These are phyloP conservation scores for Epipyxis sp. DNA, from an alignment of 108 stramenopile genomes.

Conservation along the genomic window DNA sequence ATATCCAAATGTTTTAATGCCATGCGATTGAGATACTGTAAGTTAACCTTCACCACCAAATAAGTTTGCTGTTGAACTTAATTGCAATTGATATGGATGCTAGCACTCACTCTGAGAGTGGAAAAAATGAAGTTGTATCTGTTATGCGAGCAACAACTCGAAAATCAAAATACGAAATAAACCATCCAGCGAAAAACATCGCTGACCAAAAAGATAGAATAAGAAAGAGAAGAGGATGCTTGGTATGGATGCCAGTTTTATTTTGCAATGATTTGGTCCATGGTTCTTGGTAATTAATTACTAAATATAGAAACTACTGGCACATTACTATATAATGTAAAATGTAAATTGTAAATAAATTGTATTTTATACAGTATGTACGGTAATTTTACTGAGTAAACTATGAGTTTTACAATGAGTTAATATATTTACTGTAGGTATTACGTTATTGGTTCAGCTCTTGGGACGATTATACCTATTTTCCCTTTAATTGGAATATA, in stretches of 20 bases:
- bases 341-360: background rate
- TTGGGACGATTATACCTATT: background rate
- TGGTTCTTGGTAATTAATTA: conserved; percentile 26
- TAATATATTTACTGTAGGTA: background rate
- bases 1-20: too few relatives aligned
- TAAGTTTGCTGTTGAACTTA: background rate
- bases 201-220: background rate
- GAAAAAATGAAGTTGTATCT: background rate
- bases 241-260: conserved; percentile 1
- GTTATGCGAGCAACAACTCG: background rate
- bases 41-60: too few relatives aligned
- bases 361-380: background rate
- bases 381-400: background rate
- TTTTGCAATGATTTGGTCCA: conserved; percentile 20
- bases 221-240: background rate
- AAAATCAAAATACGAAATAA: background rate
- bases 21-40: too few relatives aligned
- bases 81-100: background rate
- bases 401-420: background rate
- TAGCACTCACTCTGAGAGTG: background rate
- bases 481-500: conserved; percentile 1
- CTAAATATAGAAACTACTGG: background rate
- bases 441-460: background rate
- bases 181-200: background rate
- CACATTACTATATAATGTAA: background rate